phyloP scores from a whole-genome alignment of 176 grass and related monocot genomes.

The Musa troglodytarum region DNA sequence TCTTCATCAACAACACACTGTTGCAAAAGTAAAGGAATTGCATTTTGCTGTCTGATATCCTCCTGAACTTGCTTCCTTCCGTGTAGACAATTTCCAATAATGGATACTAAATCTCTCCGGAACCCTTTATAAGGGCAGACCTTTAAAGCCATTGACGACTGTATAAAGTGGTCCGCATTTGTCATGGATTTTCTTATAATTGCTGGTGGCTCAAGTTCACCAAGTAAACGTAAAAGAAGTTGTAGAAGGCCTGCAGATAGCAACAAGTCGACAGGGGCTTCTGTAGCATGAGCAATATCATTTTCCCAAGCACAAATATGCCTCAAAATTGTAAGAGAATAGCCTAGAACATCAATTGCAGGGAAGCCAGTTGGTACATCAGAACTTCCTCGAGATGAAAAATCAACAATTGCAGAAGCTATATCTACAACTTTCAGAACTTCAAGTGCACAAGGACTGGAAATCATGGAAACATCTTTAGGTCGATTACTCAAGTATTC shows the following conservation, averaged over 20 bases:
- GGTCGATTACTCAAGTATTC: slow-evolving; percentile 67
- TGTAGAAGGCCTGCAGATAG: slow-evolving; percentile 49
- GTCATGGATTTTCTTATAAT: slow-evolving; percentile 65
- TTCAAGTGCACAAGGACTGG: slow-evolving; percentile 43
- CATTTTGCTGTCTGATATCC: slow-evolving; percentile 54
- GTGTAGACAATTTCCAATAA: slow-evolving; percentile 70
- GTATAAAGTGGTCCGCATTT: slow-evolving; percentile 19
- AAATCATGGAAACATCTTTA: slow-evolving; percentile 43
- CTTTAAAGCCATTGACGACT: slow-evolving; percentile 29
- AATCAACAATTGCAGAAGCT: slow-evolving; percentile 51
- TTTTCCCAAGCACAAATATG: slow-evolving; percentile 81
- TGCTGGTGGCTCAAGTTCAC: slow-evolving; percentile 71
- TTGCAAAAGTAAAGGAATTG: slow-evolving; percentile 63
- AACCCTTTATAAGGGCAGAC: slow-evolving; percentile 82
- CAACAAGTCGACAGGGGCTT: slow-evolving; percentile 42
- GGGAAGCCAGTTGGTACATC: slow-evolving; percentile 49
- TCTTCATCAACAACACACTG: slow-evolving; percentile 88
- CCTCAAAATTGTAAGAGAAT: slow-evolving; percentile 61
- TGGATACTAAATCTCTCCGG: slow-evolving; percentile 68
- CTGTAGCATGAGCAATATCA: slow-evolving; percentile 21
- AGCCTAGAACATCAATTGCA: slow-evolving; percentile 67
- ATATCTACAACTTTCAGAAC: slow-evolving; percentile 46
- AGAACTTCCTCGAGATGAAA: slow-evolving; percentile 32
- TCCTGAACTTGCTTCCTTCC: slow-evolving; percentile 61
- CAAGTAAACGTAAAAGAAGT: slow-evolving; percentile 42